Conservation (phyloP, 768 basidiomycete genomes). For the Leccinum barrowsii region DNA sequence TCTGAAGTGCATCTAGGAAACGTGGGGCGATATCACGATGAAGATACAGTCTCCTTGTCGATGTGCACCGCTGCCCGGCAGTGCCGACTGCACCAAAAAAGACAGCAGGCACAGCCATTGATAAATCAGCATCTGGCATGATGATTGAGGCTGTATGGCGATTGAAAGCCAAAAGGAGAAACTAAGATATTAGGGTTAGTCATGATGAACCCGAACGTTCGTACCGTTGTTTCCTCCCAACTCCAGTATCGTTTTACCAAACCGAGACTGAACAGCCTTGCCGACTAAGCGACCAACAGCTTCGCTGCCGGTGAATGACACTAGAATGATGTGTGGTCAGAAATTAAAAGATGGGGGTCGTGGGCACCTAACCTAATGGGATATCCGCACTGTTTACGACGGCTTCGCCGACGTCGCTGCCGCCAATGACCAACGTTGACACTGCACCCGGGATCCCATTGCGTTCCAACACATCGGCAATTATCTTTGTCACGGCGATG, state of each 20-base stretch:
- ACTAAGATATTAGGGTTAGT: constrained; percentile 15
- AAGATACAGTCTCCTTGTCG: constrained; percentile 86
- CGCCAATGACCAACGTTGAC: constrained; percentile 80
- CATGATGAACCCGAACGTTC: constrained; percentile 20
- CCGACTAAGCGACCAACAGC: constrained; percentile 83
- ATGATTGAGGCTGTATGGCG: constrained; percentile 72
- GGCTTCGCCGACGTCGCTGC: constrained; percentile 73
- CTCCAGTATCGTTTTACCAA: constrained; percentile 88
- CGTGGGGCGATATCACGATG: constrained; percentile 74
- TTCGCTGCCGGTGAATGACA: constrained; percentile 96
- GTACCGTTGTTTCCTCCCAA: constrained; percentile 94
- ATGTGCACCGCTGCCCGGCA: constrained; percentile 76
- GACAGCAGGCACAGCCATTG: constrained; percentile 83
- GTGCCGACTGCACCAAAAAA: constrained; percentile 94
- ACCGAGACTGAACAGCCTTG: constrained; percentile 79
- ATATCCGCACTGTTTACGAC: constrained; percentile 71
- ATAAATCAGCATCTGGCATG: constrained; percentile 90
- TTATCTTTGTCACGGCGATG: constrained; percentile 87
- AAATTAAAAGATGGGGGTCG: neutral
- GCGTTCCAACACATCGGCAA: constrained; percentile 73
- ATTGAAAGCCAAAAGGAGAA: constrained; percentile 15
- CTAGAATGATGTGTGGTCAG: constrained; percentile 35
- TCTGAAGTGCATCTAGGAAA: constrained; percentile 73
- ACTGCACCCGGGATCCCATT: constrained; percentile 85
- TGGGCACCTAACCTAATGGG: constrained; percentile 60